Percentiles rank a stretch among this genome's conserved stretches.
phyloP scores from a whole-genome alignment of 495 filamentous ascomycete genomes.

The Lophiostoma macrostomum region DNA sequence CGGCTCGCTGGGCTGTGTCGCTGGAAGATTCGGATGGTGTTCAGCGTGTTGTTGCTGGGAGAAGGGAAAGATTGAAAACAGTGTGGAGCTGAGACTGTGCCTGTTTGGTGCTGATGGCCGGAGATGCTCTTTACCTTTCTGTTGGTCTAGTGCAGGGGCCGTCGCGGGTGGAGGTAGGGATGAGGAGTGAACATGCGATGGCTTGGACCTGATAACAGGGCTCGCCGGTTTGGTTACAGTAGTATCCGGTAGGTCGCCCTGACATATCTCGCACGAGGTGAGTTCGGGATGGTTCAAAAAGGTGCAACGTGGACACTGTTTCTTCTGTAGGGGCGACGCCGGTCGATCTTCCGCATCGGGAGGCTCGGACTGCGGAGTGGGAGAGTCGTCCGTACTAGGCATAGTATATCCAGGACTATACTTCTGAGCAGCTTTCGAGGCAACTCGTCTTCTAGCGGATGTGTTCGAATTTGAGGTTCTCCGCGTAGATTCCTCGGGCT shows the following conservation, averaged over 20 bases:
- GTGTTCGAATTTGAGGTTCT: conserved; percentile 6
- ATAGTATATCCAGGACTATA: conserved; percentile 26
- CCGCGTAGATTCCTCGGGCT: neutral
- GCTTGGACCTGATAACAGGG: neutral
- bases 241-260: conserved; percentile 16
- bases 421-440: conserved; percentile 21
- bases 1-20: neutral
- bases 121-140: neutral
- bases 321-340: conserved; percentile 13
- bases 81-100: conserved; percentile 24
- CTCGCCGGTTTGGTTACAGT: conserved; percentile 17
- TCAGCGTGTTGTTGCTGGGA: conserved; percentile 27
- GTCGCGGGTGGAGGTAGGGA: conserved; percentile 13
- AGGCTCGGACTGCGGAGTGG: neutral
- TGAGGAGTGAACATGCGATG: conserved; percentile 14
- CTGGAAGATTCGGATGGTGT: conserved; percentile 22
- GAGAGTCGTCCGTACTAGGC: conserved; percentile 8
- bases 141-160: neutral
- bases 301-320: conserved; percentile 23
- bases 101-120: conserved; percentile 11
- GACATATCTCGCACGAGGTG: conserved; percentile 23
- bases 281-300: conserved; percentile 27
- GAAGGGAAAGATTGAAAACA: conserved; percentile 30
- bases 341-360: neutral
- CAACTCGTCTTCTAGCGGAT: conserved; percentile 1